Evolutionary conservation across 1,284 basidiomycete genomes (phyloP).

Genomic region (Chalciporus piperatoides): DNA sequence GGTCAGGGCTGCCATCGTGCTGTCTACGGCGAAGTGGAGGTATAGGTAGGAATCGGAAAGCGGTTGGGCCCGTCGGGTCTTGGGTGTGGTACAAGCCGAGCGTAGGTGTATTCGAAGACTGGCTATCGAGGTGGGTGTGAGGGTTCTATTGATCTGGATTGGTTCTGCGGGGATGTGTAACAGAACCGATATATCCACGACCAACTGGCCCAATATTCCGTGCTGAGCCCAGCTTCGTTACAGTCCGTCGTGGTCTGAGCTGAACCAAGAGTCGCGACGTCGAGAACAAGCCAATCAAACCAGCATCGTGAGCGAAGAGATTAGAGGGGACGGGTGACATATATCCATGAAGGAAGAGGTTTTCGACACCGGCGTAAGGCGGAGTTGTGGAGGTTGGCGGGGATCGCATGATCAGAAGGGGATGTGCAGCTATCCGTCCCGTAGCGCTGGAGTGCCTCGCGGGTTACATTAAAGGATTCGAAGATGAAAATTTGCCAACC

Average conservation of each 20-base stretch:
- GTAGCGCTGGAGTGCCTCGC: constrained; percentile 25
- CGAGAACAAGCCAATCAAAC: constrained; percentile 66
- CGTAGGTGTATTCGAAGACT: not conserved
- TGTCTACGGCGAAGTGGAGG: constrained; percentile 14
- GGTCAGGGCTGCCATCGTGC: too few relatives aligned
- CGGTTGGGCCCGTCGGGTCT: constrained; percentile 6
- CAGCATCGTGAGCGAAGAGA: constrained; percentile 80
- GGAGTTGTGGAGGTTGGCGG: constrained; percentile 41
- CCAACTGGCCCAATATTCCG: not conserved
- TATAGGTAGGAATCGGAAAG: not conserved
- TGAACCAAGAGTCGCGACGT: not conserved
- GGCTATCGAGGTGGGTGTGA: too few relatives aligned
- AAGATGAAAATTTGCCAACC: constrained; percentile 49
- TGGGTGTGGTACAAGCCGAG: constrained; percentile 8
- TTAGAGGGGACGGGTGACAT: constrained; percentile 42
- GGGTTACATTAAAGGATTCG: constrained; percentile 48
- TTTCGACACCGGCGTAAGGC: constrained; percentile 48
- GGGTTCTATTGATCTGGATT: constrained; percentile 3
- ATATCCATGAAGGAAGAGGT: constrained; percentile 55
- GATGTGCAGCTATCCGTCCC: constrained; percentile 3
- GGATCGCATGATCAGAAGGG: constrained; percentile 30
- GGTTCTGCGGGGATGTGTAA: not conserved
- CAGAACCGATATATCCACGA: constrained; percentile 26
- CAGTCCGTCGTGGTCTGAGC: not conserved
- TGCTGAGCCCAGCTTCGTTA: not conserved